Evolutionary conservation across 1,284 basidiomycete genomes (phyloP).

Genomic region (Mycena sp.): DNA sequence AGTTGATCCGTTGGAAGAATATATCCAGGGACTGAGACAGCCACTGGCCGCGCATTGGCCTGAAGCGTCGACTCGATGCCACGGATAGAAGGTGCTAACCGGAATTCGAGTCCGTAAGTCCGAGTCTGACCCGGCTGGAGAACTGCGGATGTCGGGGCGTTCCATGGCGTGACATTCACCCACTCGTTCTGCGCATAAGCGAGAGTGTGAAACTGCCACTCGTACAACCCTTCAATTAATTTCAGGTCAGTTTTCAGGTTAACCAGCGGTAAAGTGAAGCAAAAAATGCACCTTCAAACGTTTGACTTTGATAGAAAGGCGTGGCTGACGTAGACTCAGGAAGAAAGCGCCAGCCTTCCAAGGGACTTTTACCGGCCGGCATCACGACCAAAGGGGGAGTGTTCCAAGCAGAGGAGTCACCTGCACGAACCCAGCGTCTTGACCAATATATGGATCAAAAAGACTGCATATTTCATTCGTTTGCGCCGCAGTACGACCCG

Average conservation of each 20-base stretch:
- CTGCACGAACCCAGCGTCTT: constrained; percentile 64
- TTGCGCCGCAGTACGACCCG: constrained; percentile 58
- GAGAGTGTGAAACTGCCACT: constrained; percentile 69
- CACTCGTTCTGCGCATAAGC: constrained; percentile 69
- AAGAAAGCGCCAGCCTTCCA: constrained; percentile 70
- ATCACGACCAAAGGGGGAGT: constrained; percentile 61
- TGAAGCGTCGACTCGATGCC: constrained; percentile 58
- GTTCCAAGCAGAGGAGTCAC: constrained; percentile 66
- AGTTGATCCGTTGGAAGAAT: constrained; percentile 59
- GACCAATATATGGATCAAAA: constrained; percentile 67
- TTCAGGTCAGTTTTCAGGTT: neutral
- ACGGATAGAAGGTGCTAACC: constrained; percentile 59
- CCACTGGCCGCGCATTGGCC: constrained; percentile 55
- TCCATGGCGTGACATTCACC: constrained; percentile 63
- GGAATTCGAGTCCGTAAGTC: constrained; percentile 65
- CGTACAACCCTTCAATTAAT: constrained; percentile 52
- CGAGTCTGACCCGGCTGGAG: constrained; percentile 58
- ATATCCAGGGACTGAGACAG: constrained; percentile 63
- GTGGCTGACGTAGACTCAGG: constrained; percentile 55
- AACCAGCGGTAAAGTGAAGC: too few species aligned
- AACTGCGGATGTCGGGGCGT: constrained; percentile 59
- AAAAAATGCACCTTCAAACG: constrained; percentile 54
- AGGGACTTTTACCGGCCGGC: constrained; percentile 57
- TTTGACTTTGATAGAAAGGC: constrained; percentile 67
- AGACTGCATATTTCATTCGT: constrained; percentile 64